Evolutionary conservation across 139 green algal species (phyloP).

Genomic region (Micromonas pusilla): DNA sequence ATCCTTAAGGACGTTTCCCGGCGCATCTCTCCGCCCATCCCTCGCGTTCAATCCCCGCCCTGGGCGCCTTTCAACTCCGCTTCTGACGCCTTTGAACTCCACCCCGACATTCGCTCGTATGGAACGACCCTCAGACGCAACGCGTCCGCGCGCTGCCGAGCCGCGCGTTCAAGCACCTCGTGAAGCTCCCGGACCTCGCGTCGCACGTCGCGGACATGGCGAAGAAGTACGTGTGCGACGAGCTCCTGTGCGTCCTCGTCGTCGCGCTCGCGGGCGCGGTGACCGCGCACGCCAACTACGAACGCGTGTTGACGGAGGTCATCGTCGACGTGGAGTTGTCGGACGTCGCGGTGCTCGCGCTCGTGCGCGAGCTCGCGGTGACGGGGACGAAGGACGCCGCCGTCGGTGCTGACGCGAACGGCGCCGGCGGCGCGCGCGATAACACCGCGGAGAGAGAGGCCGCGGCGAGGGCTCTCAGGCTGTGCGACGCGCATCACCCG

Average conservation of each 20-base stretch:
- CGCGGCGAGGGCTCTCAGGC: not conserved
- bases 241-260: conserved; percentile 8
- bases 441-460: not conserved
- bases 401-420: not conserved
- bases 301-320: not conserved
- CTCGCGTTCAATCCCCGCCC: no score
- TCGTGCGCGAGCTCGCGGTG: not conserved
- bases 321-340: not conserved
- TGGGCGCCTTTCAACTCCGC: no score
- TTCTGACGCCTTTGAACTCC: no score
- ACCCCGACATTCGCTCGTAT: no score
- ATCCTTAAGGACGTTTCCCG: no score
- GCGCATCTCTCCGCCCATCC: no score
- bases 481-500: not conserved
- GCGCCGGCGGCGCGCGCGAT: no score
- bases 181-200: conserved; percentile 11
- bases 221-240: not conserved
- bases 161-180: conserved; percentile 28
- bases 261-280: not conserved
- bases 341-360: not conserved
- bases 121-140: no score
- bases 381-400: not conserved
- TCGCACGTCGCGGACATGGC: conserved; percentile 1
- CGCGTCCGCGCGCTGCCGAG: not conserved
- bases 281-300: conserved; percentile 19